Percentiles rank a stretch among this genome's conserved stretches.
Evolutionary conservation across 2,329 filamentous ascomycete species (phyloP).

Genomic region (Gliomastix tumulicola): DNA sequence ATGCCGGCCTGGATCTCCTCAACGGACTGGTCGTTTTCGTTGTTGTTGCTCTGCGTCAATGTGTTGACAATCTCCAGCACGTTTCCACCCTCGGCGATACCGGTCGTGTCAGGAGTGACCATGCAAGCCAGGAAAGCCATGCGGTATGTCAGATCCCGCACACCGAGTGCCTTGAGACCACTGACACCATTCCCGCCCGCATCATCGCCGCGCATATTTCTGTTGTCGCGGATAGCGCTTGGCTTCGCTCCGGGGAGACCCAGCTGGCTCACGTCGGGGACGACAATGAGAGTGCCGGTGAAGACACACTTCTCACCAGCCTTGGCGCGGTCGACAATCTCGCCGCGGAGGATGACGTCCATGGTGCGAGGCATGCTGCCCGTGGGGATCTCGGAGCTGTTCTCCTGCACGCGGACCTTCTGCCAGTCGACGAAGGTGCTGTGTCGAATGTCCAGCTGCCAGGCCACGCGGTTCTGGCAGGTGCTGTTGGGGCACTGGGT

Average conservation of each 20-base stretch:
- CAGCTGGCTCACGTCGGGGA: slow-evolving; percentile 93
- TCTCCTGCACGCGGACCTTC: slow-evolving; percentile 96
- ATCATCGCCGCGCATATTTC: slow-evolving; percentile 67
- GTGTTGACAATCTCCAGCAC: slow-evolving; percentile 80
- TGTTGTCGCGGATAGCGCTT: slow-evolving; percentile 77
- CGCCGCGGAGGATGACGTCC: slow-evolving; percentile 91
- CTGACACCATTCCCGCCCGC: slow-evolving; percentile 78
- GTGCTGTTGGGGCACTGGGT: slow-evolving; percentile 86
- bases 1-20: slow-evolving; percentile 85
- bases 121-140: slow-evolving; percentile 97
- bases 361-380: slow-evolving; percentile 98
- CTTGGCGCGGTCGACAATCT: slow-evolving; percentile 96
- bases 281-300: slow-evolving; percentile 90
- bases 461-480: slow-evolving; percentile 86
- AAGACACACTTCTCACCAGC: slow-evolving; percentile 98
- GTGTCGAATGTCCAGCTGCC: slow-evolving; percentile 93
- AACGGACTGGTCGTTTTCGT: slow-evolving; percentile 63
- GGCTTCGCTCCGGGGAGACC: slow-evolving; percentile 80
- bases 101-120: slow-evolving; percentile 82
- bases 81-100: slow-evolving; percentile 62
- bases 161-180: slow-evolving; percentile 86
- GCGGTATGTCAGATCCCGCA: slow-evolving; percentile 89
- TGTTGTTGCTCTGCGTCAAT: slow-evolving; percentile 55
- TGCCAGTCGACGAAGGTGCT: slow-evolving; percentile 99
- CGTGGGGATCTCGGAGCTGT: slow-evolving; percentile 95